Conservation (phyloP, 768 basidiomycete species). For the Russula emetica region DNA sequence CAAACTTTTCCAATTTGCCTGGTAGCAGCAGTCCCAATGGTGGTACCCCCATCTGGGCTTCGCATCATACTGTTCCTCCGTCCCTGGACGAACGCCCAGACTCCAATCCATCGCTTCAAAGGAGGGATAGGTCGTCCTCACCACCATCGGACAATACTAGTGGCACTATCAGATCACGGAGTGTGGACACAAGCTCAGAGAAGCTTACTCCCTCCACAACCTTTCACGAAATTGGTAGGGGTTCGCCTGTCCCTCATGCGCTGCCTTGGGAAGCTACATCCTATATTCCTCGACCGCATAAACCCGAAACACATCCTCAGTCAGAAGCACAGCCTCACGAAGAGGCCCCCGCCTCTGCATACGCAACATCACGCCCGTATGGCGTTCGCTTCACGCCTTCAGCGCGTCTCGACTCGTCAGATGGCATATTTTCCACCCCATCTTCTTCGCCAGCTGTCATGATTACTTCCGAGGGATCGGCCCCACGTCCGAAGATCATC, state of each 20-base stretch:
- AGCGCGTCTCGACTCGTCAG: conserved; percentile 13
- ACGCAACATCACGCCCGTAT: neutral
- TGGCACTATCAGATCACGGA: neutral
- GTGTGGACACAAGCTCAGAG: conserved; percentile 6
- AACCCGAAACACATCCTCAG: neutral
- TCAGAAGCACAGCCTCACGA: neutral
- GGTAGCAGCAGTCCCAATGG: conserved; percentile 1
- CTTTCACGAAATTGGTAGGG: conserved; percentile 7
- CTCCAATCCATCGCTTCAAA: neutral
- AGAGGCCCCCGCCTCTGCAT: neutral
- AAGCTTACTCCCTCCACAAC: neutral
- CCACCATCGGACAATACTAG: neutral
- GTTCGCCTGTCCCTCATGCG: neutral
- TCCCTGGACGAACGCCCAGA: neutral
- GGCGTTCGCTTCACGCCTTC: conserved; percentile 25
- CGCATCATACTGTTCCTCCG: neutral
- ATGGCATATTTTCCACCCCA: neutral
- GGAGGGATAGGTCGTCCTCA: neutral
- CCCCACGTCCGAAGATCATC: conserved; percentile 8
- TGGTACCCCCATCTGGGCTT: neutral
- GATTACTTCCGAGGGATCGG: neutral
- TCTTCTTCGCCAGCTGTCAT: neutral
- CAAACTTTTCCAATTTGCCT: neutral
- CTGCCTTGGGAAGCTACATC: neutral
- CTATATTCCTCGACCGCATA: neutral